phyloP scores from a whole-genome alignment of 768 basidiomycete species.

The Phylloporus sp. region DNA sequence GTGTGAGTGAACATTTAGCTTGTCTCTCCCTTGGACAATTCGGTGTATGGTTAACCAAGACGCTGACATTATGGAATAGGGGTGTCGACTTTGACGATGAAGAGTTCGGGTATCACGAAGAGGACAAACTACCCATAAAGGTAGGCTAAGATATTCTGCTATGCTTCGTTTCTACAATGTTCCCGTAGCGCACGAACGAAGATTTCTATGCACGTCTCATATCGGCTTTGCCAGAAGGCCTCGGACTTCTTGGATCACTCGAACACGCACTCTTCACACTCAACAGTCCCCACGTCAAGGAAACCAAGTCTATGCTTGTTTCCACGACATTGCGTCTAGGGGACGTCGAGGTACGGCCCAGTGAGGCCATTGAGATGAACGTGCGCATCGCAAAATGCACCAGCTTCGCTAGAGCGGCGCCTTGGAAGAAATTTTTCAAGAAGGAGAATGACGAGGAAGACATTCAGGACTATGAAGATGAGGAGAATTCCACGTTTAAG shows the following conservation, averaged over 20 bases:
- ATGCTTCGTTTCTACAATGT: not conserved
- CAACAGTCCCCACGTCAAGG: conserved; percentile 54
- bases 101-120: conserved; percentile 54
- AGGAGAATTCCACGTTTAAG: conserved; percentile 32
- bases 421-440: conserved; percentile 59
- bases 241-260: conserved; percentile 29
- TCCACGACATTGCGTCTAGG: conserved; percentile 74
- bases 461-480: conserved; percentile 25
- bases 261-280: conserved; percentile 26
- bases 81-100: conserved; percentile 87
- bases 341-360: conserved; percentile 56
- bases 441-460: conserved; percentile 25
- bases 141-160: conserved; percentile 34
- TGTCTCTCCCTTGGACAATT: not conserved
- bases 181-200: conserved; percentile 65
- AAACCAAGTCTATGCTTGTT: conserved; percentile 60
- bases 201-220: conserved; percentile 54
- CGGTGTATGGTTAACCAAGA: not conserved
- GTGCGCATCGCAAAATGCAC: conserved; percentile 82
- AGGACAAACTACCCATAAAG: conserved; percentile 68
- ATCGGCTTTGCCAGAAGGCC: conserved; percentile 29
- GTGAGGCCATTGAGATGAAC: conserved; percentile 69
- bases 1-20: conserved; percentile 47
- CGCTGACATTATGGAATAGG: conserved; percentile 36
- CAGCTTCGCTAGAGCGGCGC: conserved; percentile 57